These are phyloP conservation scores for Nyctanthes arbortristis DNA, from an alignment of 257 asterid genomes.

Conservation along the genomic window DNA sequence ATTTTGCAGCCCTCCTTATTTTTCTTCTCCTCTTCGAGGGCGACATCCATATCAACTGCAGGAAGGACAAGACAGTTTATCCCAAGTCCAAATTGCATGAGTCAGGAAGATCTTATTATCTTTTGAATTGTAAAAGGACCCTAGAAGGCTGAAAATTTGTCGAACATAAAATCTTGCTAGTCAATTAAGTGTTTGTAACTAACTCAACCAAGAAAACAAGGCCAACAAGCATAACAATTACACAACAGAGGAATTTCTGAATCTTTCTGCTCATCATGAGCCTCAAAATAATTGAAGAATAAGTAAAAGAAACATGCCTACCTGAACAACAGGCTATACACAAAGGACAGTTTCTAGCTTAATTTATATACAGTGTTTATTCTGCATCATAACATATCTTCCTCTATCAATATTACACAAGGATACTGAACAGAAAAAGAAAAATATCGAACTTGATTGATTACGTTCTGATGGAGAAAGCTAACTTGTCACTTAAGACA, in stretches of 20 bases:
- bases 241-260: not conserved
- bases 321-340: not conserved
- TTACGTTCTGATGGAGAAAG: not conserved
- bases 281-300: not conserved
- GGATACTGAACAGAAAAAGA: not conserved
- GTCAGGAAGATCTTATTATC: not conserved
- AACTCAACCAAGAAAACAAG: not conserved
- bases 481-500: not conserved
- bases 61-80: conserved; percentile 2
- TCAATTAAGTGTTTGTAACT: not conserved
- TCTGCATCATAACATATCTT: not conserved
- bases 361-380: not conserved
- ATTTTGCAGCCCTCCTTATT: conserved; percentile 39
- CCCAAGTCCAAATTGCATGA: not conserved
- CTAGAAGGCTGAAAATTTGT: conserved; percentile 1
- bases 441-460: not conserved
- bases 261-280: not conserved
- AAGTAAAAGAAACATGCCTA: not conserved
- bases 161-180: conserved; percentile 1
- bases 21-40: conserved; percentile 46
- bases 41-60: conserved; percentile 60
- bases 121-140: not conserved
- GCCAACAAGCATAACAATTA: conserved; percentile 1
- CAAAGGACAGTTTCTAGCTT: not conserved
- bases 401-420: not conserved